Base-by-base conservation (phyloP, 2,329 filamentous ascomycete species). In the Anisogramma anomala region DNA sequence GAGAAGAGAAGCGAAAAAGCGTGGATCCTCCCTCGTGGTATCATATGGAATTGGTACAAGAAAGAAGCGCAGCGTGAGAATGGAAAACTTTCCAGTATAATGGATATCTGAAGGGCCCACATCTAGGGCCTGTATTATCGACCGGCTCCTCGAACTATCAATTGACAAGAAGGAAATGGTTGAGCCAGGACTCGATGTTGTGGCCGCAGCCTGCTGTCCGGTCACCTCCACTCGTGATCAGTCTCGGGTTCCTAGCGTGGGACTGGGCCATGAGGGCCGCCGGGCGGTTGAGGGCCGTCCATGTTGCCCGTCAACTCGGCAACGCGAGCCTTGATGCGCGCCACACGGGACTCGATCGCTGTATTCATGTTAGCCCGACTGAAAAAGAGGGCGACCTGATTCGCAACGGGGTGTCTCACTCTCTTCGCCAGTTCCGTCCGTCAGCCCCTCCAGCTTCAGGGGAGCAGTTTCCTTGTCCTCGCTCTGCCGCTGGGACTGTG, bases 321-420 rank as follows among this genome's bases (percentile, higher is more conserved):
- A 44, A 98, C 91, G 48, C 91, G 82, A 46, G 91, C 91, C 66
- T 95, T 96, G 72, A 98, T 98, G 49, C 91, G 84, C 36, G 91
- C 91, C 45, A 96, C 91, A 50, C 91, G 84, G 36, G 87, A 88
- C 62, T 98, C 91, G 55, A 96, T 96, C 26, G 88, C 86, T 93
- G 51, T n/a, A 40, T 34, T 36, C 32, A 10, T 18, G 18, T 31
- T 32, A 36, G 58, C 57, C 58, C 58, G 53, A 38, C 39, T 33
- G 20, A 14, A 14, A 7, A 6, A 4, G 6, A 10, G 15, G 9
- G 2, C n/a, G 11, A 14, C 2, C 6, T 6, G 18, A 23, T 5
- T 5, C 5, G 6, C 6, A 1, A 10, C 4, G 11, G 17, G 3
- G 3, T 23, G 26, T 79, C 84, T 74, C 69, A 86, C 83, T 91